These are phyloP conservation scores for Hysterium pulicare DNA, from an alignment of 2,329 filamentous ascomycete species.

Conservation along the genomic window DNA sequence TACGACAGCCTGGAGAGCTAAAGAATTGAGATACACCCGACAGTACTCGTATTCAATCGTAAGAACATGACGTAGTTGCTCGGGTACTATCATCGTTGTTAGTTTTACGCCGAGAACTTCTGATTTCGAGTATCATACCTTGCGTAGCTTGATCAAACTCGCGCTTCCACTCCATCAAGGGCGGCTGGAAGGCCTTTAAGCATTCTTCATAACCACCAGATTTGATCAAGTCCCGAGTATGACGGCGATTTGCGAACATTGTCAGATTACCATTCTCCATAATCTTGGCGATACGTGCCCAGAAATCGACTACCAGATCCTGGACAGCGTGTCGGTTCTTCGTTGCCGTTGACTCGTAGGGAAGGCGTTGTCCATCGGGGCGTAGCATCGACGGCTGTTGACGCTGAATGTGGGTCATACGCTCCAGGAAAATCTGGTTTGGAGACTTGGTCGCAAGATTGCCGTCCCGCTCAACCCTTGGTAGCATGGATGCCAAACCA, in stretches of 20 bases:
- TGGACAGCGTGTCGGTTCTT: conserved; percentile 41
- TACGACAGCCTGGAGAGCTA: conserved; percentile 90
- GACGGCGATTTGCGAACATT: conserved; percentile 80
- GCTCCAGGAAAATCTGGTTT: conserved; percentile 33
- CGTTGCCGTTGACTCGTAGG: conserved; percentile 33
- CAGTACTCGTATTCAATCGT: conserved; percentile 96
- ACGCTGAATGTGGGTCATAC: conserved; percentile 32
- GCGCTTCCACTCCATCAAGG: conserved; percentile 73
- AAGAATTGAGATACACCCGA: conserved; percentile 88
- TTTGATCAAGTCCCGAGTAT: conserved; percentile 85
- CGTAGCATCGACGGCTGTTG: conserved; percentile 34
- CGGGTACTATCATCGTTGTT: conserved; percentile 43
- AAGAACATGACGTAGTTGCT: conserved; percentile 68
- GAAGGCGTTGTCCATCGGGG: conserved; percentile 34
- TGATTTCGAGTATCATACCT: conserved; percentile 26
- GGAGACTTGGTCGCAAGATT: conserved; percentile 25
- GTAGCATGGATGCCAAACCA: conserved; percentile 91
- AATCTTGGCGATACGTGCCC: conserved; percentile 87
- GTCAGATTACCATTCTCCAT: conserved; percentile 90
- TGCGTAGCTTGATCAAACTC: conserved; percentile 73
- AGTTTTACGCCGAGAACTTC: neutral
- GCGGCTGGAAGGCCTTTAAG: conserved; percentile 75
- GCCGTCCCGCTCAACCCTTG: conserved; percentile 40
- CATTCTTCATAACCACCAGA: conserved; percentile 78
- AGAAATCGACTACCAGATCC: conserved; percentile 71